Conservation (phyloP, 2,329 filamentous ascomycete genomes). For the Hypocrella siamensis region DNA sequence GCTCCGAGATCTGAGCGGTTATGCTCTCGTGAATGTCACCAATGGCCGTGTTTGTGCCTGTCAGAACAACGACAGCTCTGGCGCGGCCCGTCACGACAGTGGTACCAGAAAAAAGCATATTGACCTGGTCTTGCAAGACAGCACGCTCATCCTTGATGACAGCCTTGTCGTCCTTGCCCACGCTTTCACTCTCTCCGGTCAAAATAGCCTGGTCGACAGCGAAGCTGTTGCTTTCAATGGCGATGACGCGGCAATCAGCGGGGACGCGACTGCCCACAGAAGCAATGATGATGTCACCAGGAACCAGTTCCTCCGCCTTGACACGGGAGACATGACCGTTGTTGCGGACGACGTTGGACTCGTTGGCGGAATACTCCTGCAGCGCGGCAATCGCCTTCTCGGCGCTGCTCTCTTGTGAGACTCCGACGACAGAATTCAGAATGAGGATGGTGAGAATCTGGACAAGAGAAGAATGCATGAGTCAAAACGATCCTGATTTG, state of each 20-base stretch:
- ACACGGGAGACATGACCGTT: constrained; percentile 60
- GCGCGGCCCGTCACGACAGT: constrained; percentile 92
- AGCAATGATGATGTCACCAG: constrained; percentile 80
- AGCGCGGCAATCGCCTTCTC: constrained; percentile 97
- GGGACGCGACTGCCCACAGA: constrained; percentile 86
- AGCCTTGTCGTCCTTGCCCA: constrained; percentile 60
- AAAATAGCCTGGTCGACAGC: constrained; percentile 91
- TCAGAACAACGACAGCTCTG: constrained; percentile 78
- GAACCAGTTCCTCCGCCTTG: constrained; percentile 94
- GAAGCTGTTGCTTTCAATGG: constrained; percentile 95
- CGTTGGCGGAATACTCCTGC: constrained; percentile 97
- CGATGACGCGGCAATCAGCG: constrained; percentile 79
- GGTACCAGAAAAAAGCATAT: constrained; percentile 97
- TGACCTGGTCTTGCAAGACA: constrained; percentile 93
- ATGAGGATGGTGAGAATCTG: constrained; percentile 94
- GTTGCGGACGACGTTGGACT: constrained; percentile 83
- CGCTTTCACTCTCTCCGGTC: constrained; percentile 95
- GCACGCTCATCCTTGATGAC: constrained; percentile 63
- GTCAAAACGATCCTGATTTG: background rate
- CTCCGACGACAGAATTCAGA: constrained; percentile 90
- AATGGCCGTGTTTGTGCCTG: constrained; percentile 82
- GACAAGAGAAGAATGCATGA: background rate
- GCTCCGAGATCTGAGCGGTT: constrained; percentile 91
- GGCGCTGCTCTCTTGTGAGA: constrained; percentile 95
- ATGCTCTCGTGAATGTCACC: constrained; percentile 99